Percentiles rank a stretch among this genome's conserved stretches.
Evolutionary conservation across 2,329 filamentous ascomycete species (phyloP).

Genomic region (Aspergillus amoenus): DNA sequence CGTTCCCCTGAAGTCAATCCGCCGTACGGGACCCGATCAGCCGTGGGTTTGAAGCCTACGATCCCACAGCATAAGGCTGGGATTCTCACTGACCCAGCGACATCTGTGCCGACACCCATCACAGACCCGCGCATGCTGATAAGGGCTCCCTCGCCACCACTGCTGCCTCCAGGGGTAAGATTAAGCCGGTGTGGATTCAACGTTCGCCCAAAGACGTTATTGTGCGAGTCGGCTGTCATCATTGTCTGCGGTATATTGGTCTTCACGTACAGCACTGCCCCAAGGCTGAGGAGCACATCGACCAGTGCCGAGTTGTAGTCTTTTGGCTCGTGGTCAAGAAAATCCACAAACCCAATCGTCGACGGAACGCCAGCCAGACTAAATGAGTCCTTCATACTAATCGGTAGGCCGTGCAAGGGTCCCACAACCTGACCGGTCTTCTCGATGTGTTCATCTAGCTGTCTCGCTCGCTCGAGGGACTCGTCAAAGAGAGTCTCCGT

Average conservation of each 20-base stretch:
- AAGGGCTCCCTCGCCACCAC: conserved; percentile 63
- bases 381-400: conserved; percentile 53
- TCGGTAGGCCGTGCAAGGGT: conserved; percentile 62
- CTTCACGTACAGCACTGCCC: conserved; percentile 66
- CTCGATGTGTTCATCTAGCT: conserved; percentile 47
- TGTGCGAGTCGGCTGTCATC: conserved; percentile 48
- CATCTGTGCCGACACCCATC: conserved; percentile 62
- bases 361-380: conserved; percentile 51
- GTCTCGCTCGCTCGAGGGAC: conserved; percentile 48
- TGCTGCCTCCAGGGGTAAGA: conserved; percentile 62
- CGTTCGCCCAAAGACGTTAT: conserved; percentile 60
- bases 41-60: conserved; percentile 47
- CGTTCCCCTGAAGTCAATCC: conserved; percentile 19
- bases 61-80: conserved; percentile 51
- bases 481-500: conserved; percentile 54
- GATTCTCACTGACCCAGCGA: conserved; percentile 48
- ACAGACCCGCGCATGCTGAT: conserved; percentile 58
- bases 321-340: conserved; percentile 57
- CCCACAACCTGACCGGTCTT: conserved; percentile 49
- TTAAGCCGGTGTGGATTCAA: conserved; percentile 61
- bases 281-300: conserved; percentile 55
- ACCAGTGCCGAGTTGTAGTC: conserved; percentile 55
- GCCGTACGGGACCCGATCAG: conserved; percentile 24
- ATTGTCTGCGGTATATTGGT: conserved; percentile 64
- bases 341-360: conserved; percentile 58